Evolutionary conservation across 2,329 filamentous ascomycete species (phyloP).

Genomic region (Arthrobotrys iridis): DNA sequence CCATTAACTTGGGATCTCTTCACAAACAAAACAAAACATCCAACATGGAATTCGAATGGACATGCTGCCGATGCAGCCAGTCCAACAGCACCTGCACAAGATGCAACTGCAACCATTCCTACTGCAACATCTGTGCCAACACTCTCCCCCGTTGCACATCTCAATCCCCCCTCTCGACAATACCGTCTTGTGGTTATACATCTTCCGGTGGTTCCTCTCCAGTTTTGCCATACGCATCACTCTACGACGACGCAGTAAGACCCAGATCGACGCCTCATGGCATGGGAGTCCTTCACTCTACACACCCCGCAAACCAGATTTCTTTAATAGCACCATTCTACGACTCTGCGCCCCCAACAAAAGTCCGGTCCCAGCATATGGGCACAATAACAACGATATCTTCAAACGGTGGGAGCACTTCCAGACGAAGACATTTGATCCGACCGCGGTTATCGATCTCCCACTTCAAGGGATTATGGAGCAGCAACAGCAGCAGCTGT

Average conservation of each 20-base stretch:
- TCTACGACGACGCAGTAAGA: conserved; percentile 40
- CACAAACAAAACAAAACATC: neutral
- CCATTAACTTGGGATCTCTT: conserved; percentile 50
- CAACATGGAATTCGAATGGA: conserved; percentile 54
- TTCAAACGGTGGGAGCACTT: conserved; percentile 47
- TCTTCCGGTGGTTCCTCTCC: conserved; percentile 46
- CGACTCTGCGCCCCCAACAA: conserved; percentile 45
- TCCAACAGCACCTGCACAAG: conserved; percentile 51
- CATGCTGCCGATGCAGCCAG: conserved; percentile 51
- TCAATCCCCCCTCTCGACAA: conserved; percentile 40
- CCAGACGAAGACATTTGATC: conserved; percentile 42
- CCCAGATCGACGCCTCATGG: conserved; percentile 49
- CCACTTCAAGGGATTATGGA: conserved; percentile 53
- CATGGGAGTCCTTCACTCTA: conserved; percentile 44
- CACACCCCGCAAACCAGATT: conserved; percentile 47
- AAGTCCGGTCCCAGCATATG: conserved; percentile 24
- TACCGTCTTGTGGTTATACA: conserved; percentile 38
- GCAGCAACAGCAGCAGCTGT: conserved; percentile 51
- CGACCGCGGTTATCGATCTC: conserved; percentile 48
- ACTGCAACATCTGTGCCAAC: conserved; percentile 53
- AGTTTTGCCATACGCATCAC: conserved; percentile 41
- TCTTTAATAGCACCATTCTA: conserved; percentile 52
- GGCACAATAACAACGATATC: conserved; percentile 50
- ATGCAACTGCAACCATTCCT: conserved; percentile 52
- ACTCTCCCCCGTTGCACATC: conserved; percentile 42